These are phyloP conservation scores for Allium fistulosum DNA, from an alignment of 106 monocot species.

Conservation along the genomic window DNA sequence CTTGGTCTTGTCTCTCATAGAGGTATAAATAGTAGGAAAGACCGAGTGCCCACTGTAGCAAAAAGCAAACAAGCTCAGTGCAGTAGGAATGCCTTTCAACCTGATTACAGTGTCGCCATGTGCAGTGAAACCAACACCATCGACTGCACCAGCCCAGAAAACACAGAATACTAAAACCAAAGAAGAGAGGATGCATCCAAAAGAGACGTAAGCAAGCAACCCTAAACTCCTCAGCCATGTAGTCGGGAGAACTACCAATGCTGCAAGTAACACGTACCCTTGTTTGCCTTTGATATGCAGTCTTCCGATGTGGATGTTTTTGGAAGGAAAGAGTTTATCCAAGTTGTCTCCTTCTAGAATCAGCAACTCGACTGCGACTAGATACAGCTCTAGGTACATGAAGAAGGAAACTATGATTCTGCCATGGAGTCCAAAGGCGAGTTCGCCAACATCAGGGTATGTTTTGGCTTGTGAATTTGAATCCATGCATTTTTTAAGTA, in stretches of 20 bases:
- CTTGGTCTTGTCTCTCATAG: neutral
- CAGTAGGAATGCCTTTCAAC: conserved; percentile 35
- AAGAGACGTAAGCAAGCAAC: conserved; percentile 52
- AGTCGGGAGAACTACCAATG: conserved; percentile 43
- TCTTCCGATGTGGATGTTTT: conserved; percentile 4
- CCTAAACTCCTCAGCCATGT: conserved; percentile 53
- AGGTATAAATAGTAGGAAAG: conserved; percentile 53
- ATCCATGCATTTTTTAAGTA: conserved; percentile 54
- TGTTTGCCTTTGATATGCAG: conserved; percentile 31
- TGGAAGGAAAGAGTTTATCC: conserved; percentile 45
- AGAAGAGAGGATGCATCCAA: conserved; percentile 43
- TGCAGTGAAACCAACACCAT: conserved; percentile 37
- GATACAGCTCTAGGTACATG: conserved; percentile 68
- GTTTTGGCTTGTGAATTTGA: conserved; percentile 24
- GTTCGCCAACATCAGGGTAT: conserved; percentile 48
- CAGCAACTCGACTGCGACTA: conserved; percentile 50
- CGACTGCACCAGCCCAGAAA: conserved; percentile 37
- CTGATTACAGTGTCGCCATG: conserved; percentile 18
- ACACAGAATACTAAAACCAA: conserved; percentile 27
- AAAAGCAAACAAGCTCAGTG: conserved; percentile 48
- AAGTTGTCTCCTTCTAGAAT: conserved; percentile 15
- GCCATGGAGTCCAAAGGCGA: conserved; percentile 46
- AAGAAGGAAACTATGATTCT: conserved; percentile 25
- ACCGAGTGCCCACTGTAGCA: conserved; percentile 71
- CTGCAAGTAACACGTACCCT: conserved; percentile 36